Base-by-base conservation (phyloP, 371 early-diverging fungal species). In the Coemansia sp. region DNA sequence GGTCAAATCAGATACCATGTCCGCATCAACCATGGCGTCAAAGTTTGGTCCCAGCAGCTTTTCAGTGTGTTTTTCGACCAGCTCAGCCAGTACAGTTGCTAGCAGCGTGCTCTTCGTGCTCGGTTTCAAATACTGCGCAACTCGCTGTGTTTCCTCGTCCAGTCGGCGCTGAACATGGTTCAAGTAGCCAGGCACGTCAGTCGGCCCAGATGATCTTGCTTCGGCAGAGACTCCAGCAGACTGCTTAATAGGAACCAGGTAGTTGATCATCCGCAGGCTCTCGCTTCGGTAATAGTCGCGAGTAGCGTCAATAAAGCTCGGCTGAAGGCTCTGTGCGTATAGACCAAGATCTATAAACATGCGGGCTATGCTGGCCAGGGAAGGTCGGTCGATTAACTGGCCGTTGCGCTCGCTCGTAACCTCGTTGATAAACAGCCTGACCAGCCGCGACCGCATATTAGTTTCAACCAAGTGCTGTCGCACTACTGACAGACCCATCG, bases 301-400 rank as follows among this genome's bases (percentile, higher is more conserved):
- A 0, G 94, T 90, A 11, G 73, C 78, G 4, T 83, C 80, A 64
- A 76, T 94, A 90, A 73, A 58, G 26, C 44, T 54, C 9, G 78
- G 73, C 66, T 69, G 49, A 15, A 96, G 92, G 26, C 81, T 83
- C 13, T 79, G 77, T 12, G 73, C 61, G 71, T 94, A 95, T 26
- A 92, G 78, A 0, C 83, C 78, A 17, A 95, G 85, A 44, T 94
- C 94, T n/a, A 86, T 59, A 65, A 90, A 73, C 93, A 94, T 94
- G 11, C 82, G 82, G n/a, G 91, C 61, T 15, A 94, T 73, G 1
- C 90, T 86, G 6, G 82, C 80, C 8, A 94, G 66, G 44, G 90
- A 58, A n/a, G 66, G 49, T 5, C 83, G 83, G 60, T 90, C 83
- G 13, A 89, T 80, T 1, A 66, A 9, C 19, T 58, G 54, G 8